Conservation (phyloP, 2,329 filamentous ascomycete genomes). For the Ascosphaera apis region DNA sequence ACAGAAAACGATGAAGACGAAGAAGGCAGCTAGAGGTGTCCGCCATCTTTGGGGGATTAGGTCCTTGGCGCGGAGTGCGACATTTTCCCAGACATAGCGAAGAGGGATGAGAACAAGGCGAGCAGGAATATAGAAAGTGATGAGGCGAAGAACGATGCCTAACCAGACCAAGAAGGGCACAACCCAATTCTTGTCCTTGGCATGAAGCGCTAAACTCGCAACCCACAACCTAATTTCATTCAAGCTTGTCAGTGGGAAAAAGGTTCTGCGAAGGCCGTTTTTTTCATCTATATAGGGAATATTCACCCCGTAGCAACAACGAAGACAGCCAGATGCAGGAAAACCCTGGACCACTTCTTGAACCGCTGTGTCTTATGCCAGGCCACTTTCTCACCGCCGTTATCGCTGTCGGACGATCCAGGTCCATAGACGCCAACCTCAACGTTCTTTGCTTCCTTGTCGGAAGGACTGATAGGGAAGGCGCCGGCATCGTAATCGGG, state of each 20-base stretch:
- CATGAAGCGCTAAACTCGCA: conserved; percentile 48
- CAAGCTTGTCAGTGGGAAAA: conserved; percentile 6
- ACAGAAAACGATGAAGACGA: conserved; percentile 51
- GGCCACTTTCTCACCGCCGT: neutral
- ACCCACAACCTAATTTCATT: conserved; percentile 51
- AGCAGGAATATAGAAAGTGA: conserved; percentile 52
- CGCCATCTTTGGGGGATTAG: conserved; percentile 44
- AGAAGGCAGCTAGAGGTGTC: conserved; percentile 35
- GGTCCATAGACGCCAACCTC: neutral
- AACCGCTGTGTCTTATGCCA: neutral
- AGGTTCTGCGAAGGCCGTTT: too few species aligned
- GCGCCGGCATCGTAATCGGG: neutral
- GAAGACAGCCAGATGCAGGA: neutral
- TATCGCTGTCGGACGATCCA: neutral
- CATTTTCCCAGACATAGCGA: conserved; percentile 43
- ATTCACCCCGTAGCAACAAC: neutral
- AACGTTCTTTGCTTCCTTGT: neutral
- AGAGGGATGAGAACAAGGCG: conserved; percentile 42
- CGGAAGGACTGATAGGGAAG: neutral
- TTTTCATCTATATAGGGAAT: too few species aligned
- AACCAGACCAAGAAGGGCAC: conserved; percentile 68
- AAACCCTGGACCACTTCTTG: neutral
- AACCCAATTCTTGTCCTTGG: conserved; percentile 53
- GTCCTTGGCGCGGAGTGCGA: conserved; percentile 33
- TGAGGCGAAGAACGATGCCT: conserved; percentile 44